Evolutionary conservation across 441 rosid genomes (phyloP).

Genomic region (Iberis amara): DNA sequence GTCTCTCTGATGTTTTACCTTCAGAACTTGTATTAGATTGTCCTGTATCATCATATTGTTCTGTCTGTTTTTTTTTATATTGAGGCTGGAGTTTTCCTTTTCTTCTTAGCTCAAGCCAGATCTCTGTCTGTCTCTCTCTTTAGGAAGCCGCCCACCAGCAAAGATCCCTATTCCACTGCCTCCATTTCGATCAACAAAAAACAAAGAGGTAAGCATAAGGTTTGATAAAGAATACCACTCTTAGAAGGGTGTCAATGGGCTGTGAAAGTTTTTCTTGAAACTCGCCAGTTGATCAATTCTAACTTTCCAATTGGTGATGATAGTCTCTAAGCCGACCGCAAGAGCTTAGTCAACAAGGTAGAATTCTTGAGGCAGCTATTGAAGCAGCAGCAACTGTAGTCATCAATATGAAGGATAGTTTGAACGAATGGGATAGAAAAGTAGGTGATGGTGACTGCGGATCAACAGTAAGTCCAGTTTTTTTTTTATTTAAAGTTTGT

Average conservation of each 20-base stretch:
- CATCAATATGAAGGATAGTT: slow-evolving; percentile 51
- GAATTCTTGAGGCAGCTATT: slow-evolving; percentile 68
- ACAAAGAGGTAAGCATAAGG: slow-evolving; percentile 52
- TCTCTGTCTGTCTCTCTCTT: slow-evolving; percentile 4
- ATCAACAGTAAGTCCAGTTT: slow-evolving; percentile 64
- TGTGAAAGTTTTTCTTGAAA: no score
- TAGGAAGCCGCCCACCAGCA: slow-evolving; percentile 80
- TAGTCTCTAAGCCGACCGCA: slow-evolving; percentile 64
- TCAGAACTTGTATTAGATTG: slow-evolving; percentile 4
- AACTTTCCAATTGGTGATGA: background rate
- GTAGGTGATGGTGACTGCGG: slow-evolving; percentile 99
- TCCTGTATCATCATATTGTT: slow-evolving; percentile 15
- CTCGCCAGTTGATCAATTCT: background rate
- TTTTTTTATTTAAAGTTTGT: no score
- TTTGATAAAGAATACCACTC: background rate
- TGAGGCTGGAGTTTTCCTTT: background rate
- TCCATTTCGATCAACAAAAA: slow-evolving; percentile 42
- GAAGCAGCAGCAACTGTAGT: slow-evolving; percentile 79
- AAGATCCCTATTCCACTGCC: slow-evolving; percentile 86
- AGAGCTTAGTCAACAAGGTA: slow-evolving; percentile 64
- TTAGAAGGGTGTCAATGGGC: background rate
- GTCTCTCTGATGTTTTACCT: background rate
- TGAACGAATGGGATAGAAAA: slow-evolving; percentile 94
- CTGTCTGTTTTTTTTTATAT: background rate
- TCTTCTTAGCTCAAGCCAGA: background rate